Evolutionary conservation across 1,284 basidiomycete genomes (phyloP).

Genomic region (Ceratobasidium sp.): DNA sequence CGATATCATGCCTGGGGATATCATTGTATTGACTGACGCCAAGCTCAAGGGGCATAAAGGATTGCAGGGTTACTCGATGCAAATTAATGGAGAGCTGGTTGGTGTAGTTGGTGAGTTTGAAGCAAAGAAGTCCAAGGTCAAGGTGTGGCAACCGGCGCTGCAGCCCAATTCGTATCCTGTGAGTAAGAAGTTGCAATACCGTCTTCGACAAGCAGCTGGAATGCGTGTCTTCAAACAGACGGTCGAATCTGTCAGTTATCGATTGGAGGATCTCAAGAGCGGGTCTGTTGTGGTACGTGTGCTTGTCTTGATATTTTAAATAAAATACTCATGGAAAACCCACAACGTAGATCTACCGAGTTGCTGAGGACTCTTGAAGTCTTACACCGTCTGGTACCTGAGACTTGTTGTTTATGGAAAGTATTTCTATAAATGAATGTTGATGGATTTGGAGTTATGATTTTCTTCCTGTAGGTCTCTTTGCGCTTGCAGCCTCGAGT

Average conservation of each 20-base stretch:
- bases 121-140: conserved; percentile 82
- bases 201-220: conserved; percentile 13
- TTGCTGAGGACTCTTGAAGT: conserved; percentile 28
- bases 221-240: conserved; percentile 53
- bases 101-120: conserved; percentile 86
- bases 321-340: conserved; percentile 3
- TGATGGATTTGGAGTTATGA: not conserved
- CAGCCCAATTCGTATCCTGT: conserved; percentile 51
- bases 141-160: conserved; percentile 80
- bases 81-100: conserved; percentile 67
- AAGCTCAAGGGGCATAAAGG: conserved; percentile 88
- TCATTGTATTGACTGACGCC: conserved; percentile 77
- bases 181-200: conserved; percentile 17
- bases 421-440: conserved; percentile 30
- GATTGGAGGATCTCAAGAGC: conserved; percentile 87
- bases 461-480: not conserved
- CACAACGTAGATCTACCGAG: conserved; percentile 20
- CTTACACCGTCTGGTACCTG: not conserved
- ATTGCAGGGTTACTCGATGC: conserved; percentile 72
- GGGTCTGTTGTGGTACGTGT: conserved; percentile 74
- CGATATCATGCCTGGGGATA: conserved; percentile 86
- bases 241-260: conserved; percentile 82
- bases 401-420: conserved; percentile 15
- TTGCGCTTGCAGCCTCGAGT: not conserved
- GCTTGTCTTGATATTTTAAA: conserved; percentile 23